Evolutionary conservation across 108 stramenopile genomes (phyloP), one percentile per base, ranked within the genome.

Genomic region (Conticribra weissflogii): DNA sequence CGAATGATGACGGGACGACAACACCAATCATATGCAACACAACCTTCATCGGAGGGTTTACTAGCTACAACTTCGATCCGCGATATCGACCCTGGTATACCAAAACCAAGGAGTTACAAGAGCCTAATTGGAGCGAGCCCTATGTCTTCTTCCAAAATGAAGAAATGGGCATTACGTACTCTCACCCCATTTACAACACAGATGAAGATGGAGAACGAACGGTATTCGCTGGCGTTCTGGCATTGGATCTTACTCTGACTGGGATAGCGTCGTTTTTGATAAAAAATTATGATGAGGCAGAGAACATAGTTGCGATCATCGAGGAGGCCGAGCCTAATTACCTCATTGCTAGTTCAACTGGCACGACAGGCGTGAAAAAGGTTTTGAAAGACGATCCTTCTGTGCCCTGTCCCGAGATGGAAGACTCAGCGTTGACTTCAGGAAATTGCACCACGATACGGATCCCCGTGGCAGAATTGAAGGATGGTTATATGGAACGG

Each of bases 71-170:
- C 2, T 84, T 78, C 51, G 83, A 84, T 46, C 79, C 83, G 16
- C 31, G 83, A 41, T 78, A 63, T 34, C 63, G 79, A 27, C 55
- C 55, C 8, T 81, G 83, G 79, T 84, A 84, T 49, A 78, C 60
- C 31, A 19, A 27, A 14, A 73, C 75, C 24, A 68, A 64, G 36
- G 68, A 66, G 41, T 7, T 36, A 22, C 79, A 81, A 54, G 68
- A 33, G 21, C 57, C 79, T 1, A 54, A 54, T 22, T 84, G 78
- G 78, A 45, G 34, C n/a, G 48, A 51, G 24, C 83, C 83, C 0
- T 81, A 81, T 52, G 34, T 68, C 2, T 81, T 84, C 53, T 78
- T 70, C 46, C 34, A 63, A 1, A 33, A 41, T 22, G 51, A 47
- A 1, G 52, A 68, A 34, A 41, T 81, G 22, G 83, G 83, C 15